These are phyloP conservation scores for Cladophialophora yegresii DNA, from an alignment of 2,329 filamentous ascomycete genomes.

Conservation along the genomic window DNA sequence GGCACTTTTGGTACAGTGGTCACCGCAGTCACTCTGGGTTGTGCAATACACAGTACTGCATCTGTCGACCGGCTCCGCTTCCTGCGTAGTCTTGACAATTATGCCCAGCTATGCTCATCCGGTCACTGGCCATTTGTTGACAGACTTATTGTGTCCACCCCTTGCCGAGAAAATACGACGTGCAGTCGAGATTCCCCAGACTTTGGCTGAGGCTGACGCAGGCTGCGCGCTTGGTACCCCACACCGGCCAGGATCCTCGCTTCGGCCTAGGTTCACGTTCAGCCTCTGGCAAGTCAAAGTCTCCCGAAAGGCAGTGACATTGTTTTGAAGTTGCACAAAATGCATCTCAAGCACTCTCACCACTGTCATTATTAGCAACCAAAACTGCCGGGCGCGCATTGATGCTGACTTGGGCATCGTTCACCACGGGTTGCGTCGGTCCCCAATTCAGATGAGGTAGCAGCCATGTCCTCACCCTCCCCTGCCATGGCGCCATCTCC, in stretches of 20 bases:
- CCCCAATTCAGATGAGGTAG: conserved; percentile 5
- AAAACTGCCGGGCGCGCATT: background rate
- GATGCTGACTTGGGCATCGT: background rate
- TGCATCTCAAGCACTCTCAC: background rate
- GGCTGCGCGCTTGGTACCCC: conserved; percentile 3
- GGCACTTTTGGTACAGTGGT: background rate
- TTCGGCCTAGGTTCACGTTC: background rate
- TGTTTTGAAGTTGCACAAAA: background rate
- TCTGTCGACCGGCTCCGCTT: background rate
- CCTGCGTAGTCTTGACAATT: background rate
- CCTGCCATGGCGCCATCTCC: conserved; percentile 34
- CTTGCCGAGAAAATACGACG: background rate
- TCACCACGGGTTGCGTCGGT: background rate
- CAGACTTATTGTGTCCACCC: background rate
- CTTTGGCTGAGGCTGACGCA: background rate
- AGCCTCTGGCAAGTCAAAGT: background rate
- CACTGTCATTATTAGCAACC: background rate
- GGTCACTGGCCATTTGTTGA: background rate
- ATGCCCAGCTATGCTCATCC: background rate
- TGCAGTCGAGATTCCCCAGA: background rate
- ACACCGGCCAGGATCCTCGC: conserved; percentile 8
- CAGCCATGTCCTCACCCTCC: conserved; percentile 22
- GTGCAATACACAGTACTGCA: too few species aligned
- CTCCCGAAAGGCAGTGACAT: background rate
- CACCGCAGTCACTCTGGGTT: background rate